A percentile compares a stretch with the other conserved stretches of the same genome.
Evolutionary conservation across 139 green algal genomes (phyloP).

Genomic region (Chlamydomonas sp.): DNA sequence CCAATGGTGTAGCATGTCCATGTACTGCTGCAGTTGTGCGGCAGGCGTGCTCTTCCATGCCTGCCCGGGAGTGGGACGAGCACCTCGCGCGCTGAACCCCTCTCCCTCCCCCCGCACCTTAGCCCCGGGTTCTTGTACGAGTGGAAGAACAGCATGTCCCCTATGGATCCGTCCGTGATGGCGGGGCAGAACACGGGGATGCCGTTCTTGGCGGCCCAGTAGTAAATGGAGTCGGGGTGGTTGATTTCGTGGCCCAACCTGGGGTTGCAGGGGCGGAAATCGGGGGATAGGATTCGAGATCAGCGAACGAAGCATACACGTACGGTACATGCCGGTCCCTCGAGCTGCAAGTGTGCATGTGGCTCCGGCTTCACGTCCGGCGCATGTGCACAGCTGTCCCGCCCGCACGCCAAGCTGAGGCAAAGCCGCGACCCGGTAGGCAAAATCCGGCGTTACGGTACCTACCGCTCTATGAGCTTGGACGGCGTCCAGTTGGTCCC

Average conservation of each 20-base stretch:
- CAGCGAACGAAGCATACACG: not conserved
- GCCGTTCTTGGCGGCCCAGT: conserved; percentile 91
- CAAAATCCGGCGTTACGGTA: not conserved
- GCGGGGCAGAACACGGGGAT: conserved; percentile 98
- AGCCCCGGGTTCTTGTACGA: conserved; percentile 80
- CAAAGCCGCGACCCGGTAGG: too few species aligned
- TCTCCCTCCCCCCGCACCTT: not conserved
- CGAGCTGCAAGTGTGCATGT: not conserved
- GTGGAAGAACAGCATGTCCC: conserved; percentile 99
- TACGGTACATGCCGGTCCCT: not conserved
- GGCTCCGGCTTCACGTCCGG: too few species aligned
- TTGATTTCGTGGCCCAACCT: conserved; percentile 93
- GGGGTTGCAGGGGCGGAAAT: not conserved
- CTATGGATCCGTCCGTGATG: conserved; percentile 93
- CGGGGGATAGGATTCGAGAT: not conserved
- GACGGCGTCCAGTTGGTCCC: conserved; percentile 93
- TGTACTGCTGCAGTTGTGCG: too few species aligned
- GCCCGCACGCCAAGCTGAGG: too few species aligned
- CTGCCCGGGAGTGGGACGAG: too few species aligned
- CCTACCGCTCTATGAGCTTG: conserved; percentile 66
- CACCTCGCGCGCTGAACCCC: too few species aligned
- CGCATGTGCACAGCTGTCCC: too few species aligned
- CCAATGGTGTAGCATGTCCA: too few species aligned
- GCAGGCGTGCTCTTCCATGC: too few species aligned
- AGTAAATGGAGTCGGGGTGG: conserved; percentile 88